Evolutionary conservation across 2,329 filamentous ascomycete genomes (phyloP), one percentile per base, ranked within the genome.

Genomic region (Talaromyces albobiverticillius): DNA sequence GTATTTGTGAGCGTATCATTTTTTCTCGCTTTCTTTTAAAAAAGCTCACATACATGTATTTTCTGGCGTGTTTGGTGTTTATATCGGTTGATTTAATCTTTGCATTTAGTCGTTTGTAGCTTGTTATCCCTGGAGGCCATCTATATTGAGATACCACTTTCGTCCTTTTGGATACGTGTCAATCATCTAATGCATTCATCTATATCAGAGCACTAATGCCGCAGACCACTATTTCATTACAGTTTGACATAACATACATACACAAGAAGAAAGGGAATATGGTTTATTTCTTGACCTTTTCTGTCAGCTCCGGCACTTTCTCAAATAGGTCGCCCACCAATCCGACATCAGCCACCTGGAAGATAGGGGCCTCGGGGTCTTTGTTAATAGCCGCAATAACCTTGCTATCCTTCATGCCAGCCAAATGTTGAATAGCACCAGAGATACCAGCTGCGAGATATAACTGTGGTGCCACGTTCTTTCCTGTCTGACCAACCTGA

Each of bases 391-490:
- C 90, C 20, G 93, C 94, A 76, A 99, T 99, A 56, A 99, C 94
- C 79, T 99, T 99, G 79, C 91, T 96, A 70, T 99, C 94, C 82
- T 99, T 99, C 94, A 99, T 99, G 69, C 94, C 94, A 29, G 94
- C 94, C 75, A 99, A 75, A 79, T 99, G 94, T 77, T 99, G 94
- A 64, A 99, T 99, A 20, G 94, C 94, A 51, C 94, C 94, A 8
- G 90, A 96, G 64, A 99, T 97, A 67, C 94, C 94, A 11, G 93
- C 92, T 51, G 91, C 95, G 62, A 99, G 82, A 71, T 99, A 99
- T 57, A 99, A 79, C 73, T 99, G 87, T 56, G 94, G 94, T 45
- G 94, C 94, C 52, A 99, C 93, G 59, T 97, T 95, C 83, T 99
- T 99, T 67, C 94, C 94, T 13, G 94, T 99, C 80, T 99, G 94